These are phyloP conservation scores for Articulospora tetracladia DNA, from an alignment of 495 filamentous ascomycete species.

Conservation along the genomic window DNA sequence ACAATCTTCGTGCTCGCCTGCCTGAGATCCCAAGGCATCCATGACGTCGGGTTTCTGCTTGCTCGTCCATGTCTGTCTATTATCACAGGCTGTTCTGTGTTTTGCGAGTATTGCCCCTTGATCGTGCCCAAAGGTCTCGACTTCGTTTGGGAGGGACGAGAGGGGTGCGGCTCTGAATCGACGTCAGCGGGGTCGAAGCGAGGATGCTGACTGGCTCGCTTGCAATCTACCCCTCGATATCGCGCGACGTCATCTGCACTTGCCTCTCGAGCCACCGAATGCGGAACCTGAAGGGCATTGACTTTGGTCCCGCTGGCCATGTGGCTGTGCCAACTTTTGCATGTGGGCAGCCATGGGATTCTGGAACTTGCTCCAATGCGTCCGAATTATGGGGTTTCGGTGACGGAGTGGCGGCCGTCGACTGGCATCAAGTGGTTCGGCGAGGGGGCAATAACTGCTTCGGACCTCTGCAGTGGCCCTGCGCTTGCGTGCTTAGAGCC, in stretches of 20 bases:
- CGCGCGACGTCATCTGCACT: slow-evolving; percentile 6
- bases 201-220: slow-evolving; percentile 8
- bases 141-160: background rate
- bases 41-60: too few species aligned
- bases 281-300: background rate
- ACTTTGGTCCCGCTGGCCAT: background rate
- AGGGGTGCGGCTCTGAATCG: background rate
- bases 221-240: slow-evolving; percentile 1
- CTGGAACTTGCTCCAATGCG: background rate
- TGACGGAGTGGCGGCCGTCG: background rate
- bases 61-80: background rate
- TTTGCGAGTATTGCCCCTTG: too few species aligned
- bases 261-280: background rate
- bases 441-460: too few species aligned
- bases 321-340: slow-evolving; percentile 23
- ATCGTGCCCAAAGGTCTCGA: too few species aligned
- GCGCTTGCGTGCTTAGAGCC: background rate
- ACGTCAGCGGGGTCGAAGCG: slow-evolving; percentile 14
- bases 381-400: background rate
- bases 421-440: too few species aligned
- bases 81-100: too few species aligned
- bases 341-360: background rate
- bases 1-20: background rate
- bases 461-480: too few species aligned
- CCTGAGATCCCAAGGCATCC: background rate